Conservation (phyloP, 31 red algal species). For the Bonnemaisonia californica region DNA sequence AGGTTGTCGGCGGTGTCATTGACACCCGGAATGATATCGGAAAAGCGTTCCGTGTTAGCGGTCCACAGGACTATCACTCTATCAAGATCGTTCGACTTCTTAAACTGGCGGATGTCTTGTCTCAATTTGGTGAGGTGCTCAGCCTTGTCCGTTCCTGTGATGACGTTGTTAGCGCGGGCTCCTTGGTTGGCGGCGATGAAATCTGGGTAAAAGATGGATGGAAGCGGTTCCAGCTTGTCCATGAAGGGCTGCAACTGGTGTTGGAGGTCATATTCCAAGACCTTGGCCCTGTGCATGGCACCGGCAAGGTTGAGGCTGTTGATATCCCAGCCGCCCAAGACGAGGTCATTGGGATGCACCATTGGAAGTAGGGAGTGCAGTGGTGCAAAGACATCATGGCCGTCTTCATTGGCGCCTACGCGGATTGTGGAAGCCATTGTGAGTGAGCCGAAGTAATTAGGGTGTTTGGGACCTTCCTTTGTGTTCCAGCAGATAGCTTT, state of each 20-base stretch:
- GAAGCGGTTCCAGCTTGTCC: conserved; percentile 59
- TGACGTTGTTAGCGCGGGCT: conserved; percentile 81
- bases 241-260: conserved; percentile 72
- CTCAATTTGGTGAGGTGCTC: conserved; percentile 76
- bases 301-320: conserved; percentile 74
- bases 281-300: conserved; percentile 79
- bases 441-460: conserved; percentile 90
- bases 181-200: conserved; percentile 96
- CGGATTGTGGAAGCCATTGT: conserved; percentile 82
- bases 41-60: conserved; percentile 95
- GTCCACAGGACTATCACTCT: conserved; percentile 95
- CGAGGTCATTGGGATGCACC: conserved; percentile 90
- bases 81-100: conserved; percentile 70
- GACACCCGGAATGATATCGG: conserved; percentile 75
- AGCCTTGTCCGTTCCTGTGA: conserved; percentile 79
- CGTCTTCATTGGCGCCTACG: conserved; percentile 49
- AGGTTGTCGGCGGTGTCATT: conserved; percentile 95
- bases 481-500: conserved; percentile 87
- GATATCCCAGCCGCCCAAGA: conserved; percentile 96
- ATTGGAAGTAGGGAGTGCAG: conserved; percentile 86
- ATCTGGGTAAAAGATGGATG: conserved; percentile 86
- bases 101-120: conserved; percentile 85
- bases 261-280: conserved; percentile 94
- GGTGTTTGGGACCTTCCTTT: conserved; percentile 54
- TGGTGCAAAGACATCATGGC: conserved; percentile 85